These are phyloP conservation scores for Claviceps lovelessii DNA, from an alignment of 2,329 filamentous ascomycete genomes.

Conservation along the genomic window DNA sequence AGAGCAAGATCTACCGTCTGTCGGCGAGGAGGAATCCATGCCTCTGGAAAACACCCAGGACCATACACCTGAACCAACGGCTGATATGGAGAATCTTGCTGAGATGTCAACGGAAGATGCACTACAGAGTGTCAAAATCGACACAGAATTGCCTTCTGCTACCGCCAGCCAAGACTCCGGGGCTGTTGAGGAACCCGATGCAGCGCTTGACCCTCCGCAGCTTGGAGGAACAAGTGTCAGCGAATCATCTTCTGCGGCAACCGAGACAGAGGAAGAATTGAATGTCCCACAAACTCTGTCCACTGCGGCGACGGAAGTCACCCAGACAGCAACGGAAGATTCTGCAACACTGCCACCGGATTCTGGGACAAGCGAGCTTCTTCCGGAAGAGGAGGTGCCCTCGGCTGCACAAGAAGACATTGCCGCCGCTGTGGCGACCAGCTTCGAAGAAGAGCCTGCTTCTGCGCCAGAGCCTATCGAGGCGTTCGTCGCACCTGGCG, in stretches of 20 bases:
- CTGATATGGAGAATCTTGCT: not conserved
- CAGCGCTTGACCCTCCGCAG: not conserved
- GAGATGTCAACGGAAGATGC: not conserved
- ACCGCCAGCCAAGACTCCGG: not conserved
- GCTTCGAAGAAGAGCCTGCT: not conserved
- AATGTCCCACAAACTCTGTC: not conserved
- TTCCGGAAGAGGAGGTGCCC: not conserved
- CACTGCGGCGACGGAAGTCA: not conserved
- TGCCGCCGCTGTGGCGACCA: not conserved
- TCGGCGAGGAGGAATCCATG: not conserved
- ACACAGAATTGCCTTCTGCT: not conserved
- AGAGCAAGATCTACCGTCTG: not conserved
- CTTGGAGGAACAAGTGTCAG: not conserved
- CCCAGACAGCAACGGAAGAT: not conserved
- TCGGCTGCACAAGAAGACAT: not conserved
- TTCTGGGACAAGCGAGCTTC: not conserved
- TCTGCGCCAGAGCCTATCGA: not conserved
- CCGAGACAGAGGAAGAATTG: not conserved
- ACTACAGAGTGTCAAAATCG: not conserved
- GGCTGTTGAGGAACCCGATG: not conserved
- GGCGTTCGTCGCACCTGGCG: not conserved
- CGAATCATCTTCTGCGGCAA: not conserved
- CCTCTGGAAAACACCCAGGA: not conserved
- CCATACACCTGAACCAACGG: not conserved
- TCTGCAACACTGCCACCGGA: not conserved